Evolutionary conservation across 805 yeast species (phyloP).

Genomic region (Candida easanensis): DNA sequence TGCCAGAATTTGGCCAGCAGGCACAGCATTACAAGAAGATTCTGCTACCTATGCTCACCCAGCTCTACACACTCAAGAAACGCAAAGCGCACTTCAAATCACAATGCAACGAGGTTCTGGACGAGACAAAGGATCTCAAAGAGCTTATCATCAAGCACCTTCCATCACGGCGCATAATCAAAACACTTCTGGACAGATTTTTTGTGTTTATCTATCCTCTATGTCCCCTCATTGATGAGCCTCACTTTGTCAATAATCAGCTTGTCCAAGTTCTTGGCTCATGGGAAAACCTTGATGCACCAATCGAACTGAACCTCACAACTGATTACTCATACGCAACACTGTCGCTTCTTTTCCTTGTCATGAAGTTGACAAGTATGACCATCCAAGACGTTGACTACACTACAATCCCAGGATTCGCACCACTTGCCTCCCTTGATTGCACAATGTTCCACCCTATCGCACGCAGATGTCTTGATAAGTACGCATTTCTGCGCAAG

Average conservation of each 20-base stretch:
- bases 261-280: conserved; percentile 5
- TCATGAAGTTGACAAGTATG: conserved; percentile 20
- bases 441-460: conserved; percentile 4
- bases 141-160: conserved; percentile 11
- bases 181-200: conserved; percentile 18
- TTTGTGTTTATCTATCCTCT: conserved; percentile 23
- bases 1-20: no score
- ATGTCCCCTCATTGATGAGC: conserved; percentile 22
- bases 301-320: conserved; percentile 1
- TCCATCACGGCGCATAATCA: conserved; percentile 16
- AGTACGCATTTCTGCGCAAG: conserved; percentile 45
- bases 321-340: conserved; percentile 19
- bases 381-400: conserved; percentile 17
- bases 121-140: conserved; percentile 1
- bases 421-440: conserved; percentile 3
- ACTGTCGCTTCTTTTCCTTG: conserved; percentile 18
- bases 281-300: not conserved
- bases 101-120: not conserved
- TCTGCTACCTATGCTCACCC: not conserved
- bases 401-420: conserved; percentile 1
- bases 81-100: conserved; percentile 8
- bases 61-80: conserved; percentile 12
- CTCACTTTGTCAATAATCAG: conserved; percentile 14
- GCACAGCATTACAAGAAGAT: not conserved
- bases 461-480: conserved; percentile 41